Percentiles rank a stretch among this genome's conserved stretches.
Evolutionary conservation across 805 yeast species (phyloP).

Genomic region (Wickerhamiella cacticola): DNA sequence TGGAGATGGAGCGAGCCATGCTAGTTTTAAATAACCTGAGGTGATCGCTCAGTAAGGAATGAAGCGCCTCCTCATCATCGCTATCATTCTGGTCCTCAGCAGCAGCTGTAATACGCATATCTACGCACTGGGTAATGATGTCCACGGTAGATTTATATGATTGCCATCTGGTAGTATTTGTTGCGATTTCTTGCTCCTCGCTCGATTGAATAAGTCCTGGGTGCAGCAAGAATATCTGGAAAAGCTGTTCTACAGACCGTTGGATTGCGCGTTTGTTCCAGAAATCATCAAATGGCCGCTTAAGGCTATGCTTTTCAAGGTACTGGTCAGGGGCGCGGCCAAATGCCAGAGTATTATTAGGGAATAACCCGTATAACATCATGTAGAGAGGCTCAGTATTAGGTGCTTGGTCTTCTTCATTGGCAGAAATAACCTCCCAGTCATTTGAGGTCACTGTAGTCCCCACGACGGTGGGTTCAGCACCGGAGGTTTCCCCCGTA

Average conservation of each 20-base stretch:
- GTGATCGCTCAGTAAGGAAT: slow-evolving; percentile 12
- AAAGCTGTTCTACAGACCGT: slow-evolving; percentile 24
- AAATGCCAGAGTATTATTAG: slow-evolving; percentile 37
- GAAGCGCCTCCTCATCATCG: slow-evolving; percentile 4
- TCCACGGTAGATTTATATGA: slow-evolving; percentile 5
- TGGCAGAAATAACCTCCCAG: slow-evolving; percentile 1
- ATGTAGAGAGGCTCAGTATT: slow-evolving; percentile 34
- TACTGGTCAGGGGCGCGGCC: slow-evolving; percentile 34
- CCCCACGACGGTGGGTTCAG: background rate
- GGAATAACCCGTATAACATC: slow-evolving; percentile 46
- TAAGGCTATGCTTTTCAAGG: slow-evolving; percentile 20
- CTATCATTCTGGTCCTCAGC: background rate
- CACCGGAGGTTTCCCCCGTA: background rate
- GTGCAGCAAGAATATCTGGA: slow-evolving; percentile 35
- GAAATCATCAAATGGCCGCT: slow-evolving; percentile 23
- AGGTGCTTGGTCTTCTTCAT: slow-evolving; percentile 16
- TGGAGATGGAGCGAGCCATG: background rate
- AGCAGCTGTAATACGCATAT: slow-evolving; percentile 23
- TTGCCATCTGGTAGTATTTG: slow-evolving; percentile 5
- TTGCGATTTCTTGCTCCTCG: slow-evolving; percentile 28
- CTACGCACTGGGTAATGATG: slow-evolving; percentile 17
- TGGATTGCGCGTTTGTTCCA: slow-evolving; percentile 31
- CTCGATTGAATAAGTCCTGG: slow-evolving; percentile 35
- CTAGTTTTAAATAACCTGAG: slow-evolving; percentile 14
- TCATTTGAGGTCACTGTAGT: background rate